Base-by-base conservation (phyloP, 805 yeast species). In the Ogataea pilisensis region DNA sequence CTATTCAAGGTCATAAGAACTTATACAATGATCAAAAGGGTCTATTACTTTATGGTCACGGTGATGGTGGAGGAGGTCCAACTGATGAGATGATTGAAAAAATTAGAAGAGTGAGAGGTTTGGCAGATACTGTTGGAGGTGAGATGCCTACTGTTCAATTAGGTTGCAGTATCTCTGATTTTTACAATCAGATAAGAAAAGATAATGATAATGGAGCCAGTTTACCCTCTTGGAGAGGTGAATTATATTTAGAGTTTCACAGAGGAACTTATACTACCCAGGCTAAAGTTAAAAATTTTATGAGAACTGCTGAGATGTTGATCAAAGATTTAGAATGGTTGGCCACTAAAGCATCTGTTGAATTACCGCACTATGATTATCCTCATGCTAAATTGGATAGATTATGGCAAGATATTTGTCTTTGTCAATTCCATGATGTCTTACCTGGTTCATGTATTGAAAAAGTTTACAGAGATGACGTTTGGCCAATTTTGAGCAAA, bases 61-160 rank as follows among this genome's bases (percentile, higher is more conserved):
- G 99, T 55, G 99, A 91, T 60, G 99, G 99, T 53, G 99, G 99
- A 46, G 99, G 99, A 49, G 99, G 99, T 7, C 98, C 99, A 34
- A 82, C 87, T 4, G 85, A 85, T 30, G 95, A 86, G 56, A 90
- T 89, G 95, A 55, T 91, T 48, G 98, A 93, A 58, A 90, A 88
- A 60, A 72, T 91, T 56, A 79, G 98, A 58, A 80, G 98, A 53
- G 82, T 91, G 60, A 76, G 98, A 56, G 97, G 97, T 13, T 62
- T 90, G 44, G 75, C 89, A 17, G 85, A 91, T 55, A 82, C 82
- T 5, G 82, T 82, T 12, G 95, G 91, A 3, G 65, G 66, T 31
- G 71, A 75, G 35, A 73, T 93, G 43, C 98, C 98, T 3, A 75
- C 84, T 1, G 86, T 90, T 17, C 81, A 87, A 40, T 65, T 85